A percentile compares a stretch with the other conserved stretches of the same genome.
Evolutionary conservation across 768 basidiomycete species (phyloP).

Genomic region (Termitomyces sp.): DNA sequence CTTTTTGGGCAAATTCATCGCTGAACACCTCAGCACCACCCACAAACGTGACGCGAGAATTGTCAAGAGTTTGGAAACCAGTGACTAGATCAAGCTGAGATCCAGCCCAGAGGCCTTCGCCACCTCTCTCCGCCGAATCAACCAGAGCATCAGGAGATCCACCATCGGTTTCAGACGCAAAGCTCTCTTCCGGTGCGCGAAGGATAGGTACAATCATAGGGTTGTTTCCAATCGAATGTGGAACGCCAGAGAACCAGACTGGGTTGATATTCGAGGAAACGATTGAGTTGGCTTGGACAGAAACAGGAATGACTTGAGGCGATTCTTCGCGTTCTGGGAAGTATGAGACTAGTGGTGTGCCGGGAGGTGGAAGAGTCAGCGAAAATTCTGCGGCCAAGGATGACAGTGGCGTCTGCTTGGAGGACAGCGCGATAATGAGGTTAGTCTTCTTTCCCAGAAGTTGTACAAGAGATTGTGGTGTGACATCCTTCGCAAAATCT

Average conservation of each 20-base stretch:
- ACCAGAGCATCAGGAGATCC: slow-evolving; percentile 62
- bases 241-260: slow-evolving; percentile 76
- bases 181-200: slow-evolving; percentile 71
- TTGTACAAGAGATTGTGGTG: slow-evolving; percentile 75
- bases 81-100: slow-evolving; percentile 74
- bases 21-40: slow-evolving; percentile 82
- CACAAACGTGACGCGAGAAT: slow-evolving; percentile 75
- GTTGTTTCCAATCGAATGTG: slow-evolving; percentile 64
- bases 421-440: slow-evolving; percentile 78
- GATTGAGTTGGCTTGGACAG: slow-evolving; percentile 43
- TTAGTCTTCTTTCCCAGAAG: slow-evolving; percentile 74
- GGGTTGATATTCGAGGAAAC: slow-evolving; percentile 50
- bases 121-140: slow-evolving; percentile 70
- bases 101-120: slow-evolving; percentile 85
- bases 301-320: slow-evolving; percentile 63
- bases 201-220: slow-evolving; percentile 84
- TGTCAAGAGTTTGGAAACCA: slow-evolving; percentile 83
- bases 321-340: slow-evolving; percentile 74
- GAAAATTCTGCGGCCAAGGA: slow-evolving; percentile 91
- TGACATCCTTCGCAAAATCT: slow-evolving; percentile 76
- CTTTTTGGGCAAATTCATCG: slow-evolving; percentile 69
- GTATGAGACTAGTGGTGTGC: slow-evolving; percentile 82
- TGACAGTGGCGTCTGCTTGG: slow-evolving; percentile 70
- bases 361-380: slow-evolving; percentile 82
- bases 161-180: slow-evolving; percentile 68